These are phyloP conservation scores for Astrothelium macrocarpum DNA, from an alignment of 495 filamentous ascomycete species.

Conservation along the genomic window DNA sequence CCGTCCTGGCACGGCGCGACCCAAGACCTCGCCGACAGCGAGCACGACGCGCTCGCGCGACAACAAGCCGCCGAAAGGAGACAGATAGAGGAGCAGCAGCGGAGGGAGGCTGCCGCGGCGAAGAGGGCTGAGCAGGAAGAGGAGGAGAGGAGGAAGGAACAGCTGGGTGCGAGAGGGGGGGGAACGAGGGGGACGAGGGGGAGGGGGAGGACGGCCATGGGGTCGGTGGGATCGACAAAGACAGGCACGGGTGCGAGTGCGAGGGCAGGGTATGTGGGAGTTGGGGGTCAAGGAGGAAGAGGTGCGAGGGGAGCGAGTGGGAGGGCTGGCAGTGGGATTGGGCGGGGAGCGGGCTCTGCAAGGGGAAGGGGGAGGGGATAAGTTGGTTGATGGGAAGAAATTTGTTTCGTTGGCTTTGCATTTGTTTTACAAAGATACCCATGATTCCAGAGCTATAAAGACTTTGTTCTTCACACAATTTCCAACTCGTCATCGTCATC, in stretches of 20 bases:
- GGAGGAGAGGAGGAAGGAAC: slow-evolving; percentile 39
- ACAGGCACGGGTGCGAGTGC: slow-evolving; percentile 29
- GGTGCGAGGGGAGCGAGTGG: slow-evolving; percentile 36
- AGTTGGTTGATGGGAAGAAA: no score
- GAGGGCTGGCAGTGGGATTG: slow-evolving; percentile 42
- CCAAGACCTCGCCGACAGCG: slow-evolving; percentile 71
- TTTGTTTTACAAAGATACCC: neutral
- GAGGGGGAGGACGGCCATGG: slow-evolving; percentile 33
- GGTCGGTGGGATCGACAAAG: slow-evolving; percentile 29
- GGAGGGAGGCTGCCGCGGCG: slow-evolving; percentile 58
- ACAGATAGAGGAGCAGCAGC: slow-evolving; percentile 61
- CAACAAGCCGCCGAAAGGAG: slow-evolving; percentile 67
- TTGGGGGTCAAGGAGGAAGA: slow-evolving; percentile 35
- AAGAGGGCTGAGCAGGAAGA: slow-evolving; percentile 52
- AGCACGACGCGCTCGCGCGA: slow-evolving; percentile 60
- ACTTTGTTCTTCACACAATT: slow-evolving; percentile 21
- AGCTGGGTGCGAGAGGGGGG: slow-evolving; percentile 28
- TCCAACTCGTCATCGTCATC: slow-evolving; percentile 37
- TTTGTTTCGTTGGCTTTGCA: no score
- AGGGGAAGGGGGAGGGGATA: slow-evolving; percentile 10
- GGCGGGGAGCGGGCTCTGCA: slow-evolving; percentile 34
- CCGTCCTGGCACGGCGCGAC: slow-evolving; percentile 82
- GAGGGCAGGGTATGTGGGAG: slow-evolving; percentile 39
- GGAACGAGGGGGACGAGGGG: slow-evolving; percentile 28
- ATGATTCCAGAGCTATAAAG: neutral